Evolutionary conservation across 306 rosid genomes (phyloP), one percentile per base, ranked within the genome.

Genomic region (Malus sieversii): DNA sequence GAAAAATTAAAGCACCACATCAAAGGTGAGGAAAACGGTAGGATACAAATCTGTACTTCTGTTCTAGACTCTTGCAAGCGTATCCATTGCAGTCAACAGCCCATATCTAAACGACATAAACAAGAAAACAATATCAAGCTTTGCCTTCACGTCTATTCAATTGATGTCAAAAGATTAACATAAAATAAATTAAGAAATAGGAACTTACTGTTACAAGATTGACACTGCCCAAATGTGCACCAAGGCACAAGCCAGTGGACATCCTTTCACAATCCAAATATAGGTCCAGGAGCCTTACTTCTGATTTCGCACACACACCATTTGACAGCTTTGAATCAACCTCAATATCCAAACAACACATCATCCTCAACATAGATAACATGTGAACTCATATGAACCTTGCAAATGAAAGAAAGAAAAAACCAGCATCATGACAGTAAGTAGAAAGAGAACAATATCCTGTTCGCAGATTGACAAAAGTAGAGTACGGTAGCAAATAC

Each of bases 231-330:
- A 87, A 73, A 4, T 61, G 68, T 52, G 90, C 97, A 18, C 98
- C 98, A 27, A 87, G 86, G 71, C 97, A 88, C 30, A 93, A 79
- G 20, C 98, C 98, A 19, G 96, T 93, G 11, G 97, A 93, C 98
- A 91, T 93, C 4, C 91, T 96, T 13, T 97, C 98, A 65, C 98
- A 93, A 46, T 94, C 98, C 22, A 89, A 85, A 71, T 91, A 90
- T 57, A 93, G 82, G 66, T 93, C 98, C 1, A 93, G 79, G 10
- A 91, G 63, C 23, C 69, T 72, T 32, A 87, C 40, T 65, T 93
- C 92, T 6, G 83, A 44, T 70, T 82, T 85, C 30, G 15, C 12
- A 46, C 74, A 46, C 74, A 16, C 81, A 46, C 74, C 70, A 20
- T 87, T 88, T 58, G n/a, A 62, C 10, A 38, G 15, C 35, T 64